A percentile compares a stretch with the other conserved stretches of the same genome.
These are phyloP conservation scores for Phytopythium litorale DNA, from an alignment of 352 stramenopile species.

Conservation along the genomic window DNA sequence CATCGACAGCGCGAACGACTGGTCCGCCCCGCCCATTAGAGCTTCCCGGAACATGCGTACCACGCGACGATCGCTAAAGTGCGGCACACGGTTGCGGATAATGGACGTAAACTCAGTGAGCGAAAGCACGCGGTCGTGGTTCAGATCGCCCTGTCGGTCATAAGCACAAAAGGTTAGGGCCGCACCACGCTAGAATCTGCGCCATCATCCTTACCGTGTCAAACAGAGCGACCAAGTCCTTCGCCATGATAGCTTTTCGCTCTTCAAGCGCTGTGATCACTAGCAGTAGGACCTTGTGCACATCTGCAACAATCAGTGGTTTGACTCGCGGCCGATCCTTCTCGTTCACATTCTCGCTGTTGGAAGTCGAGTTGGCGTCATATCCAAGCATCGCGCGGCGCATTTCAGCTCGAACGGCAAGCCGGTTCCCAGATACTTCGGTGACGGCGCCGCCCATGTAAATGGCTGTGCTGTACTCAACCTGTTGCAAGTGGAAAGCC, in stretches of 20 bases:
- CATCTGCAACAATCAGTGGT: slow-evolving; percentile 50
- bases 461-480: slow-evolving; percentile 67
- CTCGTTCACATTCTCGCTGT: slow-evolving; percentile 8
- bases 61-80: slow-evolving; percentile 66
- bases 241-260: slow-evolving; percentile 46
- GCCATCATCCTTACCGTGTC: slow-evolving; percentile 26
- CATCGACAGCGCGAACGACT: slow-evolving; percentile 75
- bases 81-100: slow-evolving; percentile 42
- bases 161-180: neutral
- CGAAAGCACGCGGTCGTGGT: slow-evolving; percentile 68
- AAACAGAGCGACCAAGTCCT: slow-evolving; percentile 49
- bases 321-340: slow-evolving; percentile 11
- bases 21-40: slow-evolving; percentile 51
- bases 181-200: no score
- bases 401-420: slow-evolving; percentile 73
- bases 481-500: slow-evolving; percentile 14
- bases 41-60: slow-evolving; percentile 77
- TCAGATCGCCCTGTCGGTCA: slow-evolving; percentile 44
- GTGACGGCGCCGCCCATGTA: slow-evolving; percentile 42
- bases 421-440: slow-evolving; percentile 54
- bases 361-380: slow-evolving; percentile 5
- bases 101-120: slow-evolving; percentile 68
- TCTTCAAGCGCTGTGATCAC: slow-evolving; percentile 59
- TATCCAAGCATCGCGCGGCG: slow-evolving; percentile 51
- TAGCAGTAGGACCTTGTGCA: slow-evolving; percentile 53